These are phyloP conservation scores for Themeda triandra DNA, from an alignment of 176 grass and related monocot genomes.

Conservation along the genomic window DNA sequence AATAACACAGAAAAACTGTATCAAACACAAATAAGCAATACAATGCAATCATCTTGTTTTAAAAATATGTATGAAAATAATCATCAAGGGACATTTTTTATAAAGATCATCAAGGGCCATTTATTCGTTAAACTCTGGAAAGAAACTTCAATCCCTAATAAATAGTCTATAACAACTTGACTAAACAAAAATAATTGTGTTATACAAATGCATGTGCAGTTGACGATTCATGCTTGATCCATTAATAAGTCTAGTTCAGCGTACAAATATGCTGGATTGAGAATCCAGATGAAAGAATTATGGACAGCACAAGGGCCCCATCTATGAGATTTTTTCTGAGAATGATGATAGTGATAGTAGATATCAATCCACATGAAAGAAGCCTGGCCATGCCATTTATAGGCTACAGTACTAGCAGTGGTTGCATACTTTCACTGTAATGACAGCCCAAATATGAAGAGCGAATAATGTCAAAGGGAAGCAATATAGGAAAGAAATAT, in stretches of 20 bases:
- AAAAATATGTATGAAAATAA: too few relatives aligned
- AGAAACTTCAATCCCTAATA: neutral
- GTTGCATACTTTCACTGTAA: neutral
- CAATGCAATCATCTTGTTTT: neutral
- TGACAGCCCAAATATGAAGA: neutral
- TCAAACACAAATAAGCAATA: neutral
- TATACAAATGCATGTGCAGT: neutral
- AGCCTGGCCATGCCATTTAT: slow-evolving; percentile 5
- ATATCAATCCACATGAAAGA: neutral
- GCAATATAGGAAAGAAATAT: neutral
- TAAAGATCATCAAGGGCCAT: too few relatives aligned
- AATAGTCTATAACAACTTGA: neutral
- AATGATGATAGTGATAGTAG: neutral
- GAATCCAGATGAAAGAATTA: neutral
- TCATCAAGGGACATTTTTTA: too few relatives aligned
- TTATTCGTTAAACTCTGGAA: too few relatives aligned
- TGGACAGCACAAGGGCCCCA: neutral
- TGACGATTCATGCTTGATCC: neutral
- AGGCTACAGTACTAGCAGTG: neutral
- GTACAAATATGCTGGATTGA: neutral
- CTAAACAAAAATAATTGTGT: neutral
- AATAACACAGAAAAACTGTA: neutral
- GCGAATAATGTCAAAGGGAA: neutral
- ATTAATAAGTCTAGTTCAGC: neutral
- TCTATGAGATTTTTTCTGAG: neutral